Evolutionary conservation across 2,329 filamentous ascomycete genomes (phyloP).

Genomic region (Colletotrichum endophyticum): DNA sequence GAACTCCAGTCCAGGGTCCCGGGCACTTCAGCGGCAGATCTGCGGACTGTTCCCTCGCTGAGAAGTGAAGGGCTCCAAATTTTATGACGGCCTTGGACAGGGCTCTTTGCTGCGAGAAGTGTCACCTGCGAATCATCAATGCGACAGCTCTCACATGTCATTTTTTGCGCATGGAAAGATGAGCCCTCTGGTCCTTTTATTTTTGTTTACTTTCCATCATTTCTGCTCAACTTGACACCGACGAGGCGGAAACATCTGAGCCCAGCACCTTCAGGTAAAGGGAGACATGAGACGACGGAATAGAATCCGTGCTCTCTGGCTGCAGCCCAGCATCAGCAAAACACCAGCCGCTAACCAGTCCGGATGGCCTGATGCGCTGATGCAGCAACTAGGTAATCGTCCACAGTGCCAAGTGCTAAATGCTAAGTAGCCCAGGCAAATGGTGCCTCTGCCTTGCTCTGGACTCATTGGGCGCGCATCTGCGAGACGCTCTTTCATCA

Average conservation of each 20-base stretch:
- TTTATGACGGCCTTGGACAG: not conserved
- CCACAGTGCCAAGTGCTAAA: not conserved
- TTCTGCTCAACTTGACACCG: not conserved
- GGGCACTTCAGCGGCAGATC: constrained; percentile 12
- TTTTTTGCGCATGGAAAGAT: not conserved
- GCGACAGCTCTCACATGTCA: constrained; percentile 2
- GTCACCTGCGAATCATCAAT: not conserved
- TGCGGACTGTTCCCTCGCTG: not conserved
- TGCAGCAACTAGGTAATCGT: not conserved
- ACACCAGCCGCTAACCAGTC: not conserved
- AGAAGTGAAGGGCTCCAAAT: not conserved
- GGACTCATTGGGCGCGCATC: not conserved
- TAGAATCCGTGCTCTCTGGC: not conserved
- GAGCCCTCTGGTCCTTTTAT: not conserved
- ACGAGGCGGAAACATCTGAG: not conserved
- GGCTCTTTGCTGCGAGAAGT: not conserved
- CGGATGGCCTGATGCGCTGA: not conserved
- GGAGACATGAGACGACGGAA: constrained; percentile 19
- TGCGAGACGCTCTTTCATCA: constrained; percentile 1
- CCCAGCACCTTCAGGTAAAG: not conserved
- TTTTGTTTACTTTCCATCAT: not conserved
- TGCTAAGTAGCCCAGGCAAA: not conserved
- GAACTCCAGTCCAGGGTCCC: constrained; percentile 5
- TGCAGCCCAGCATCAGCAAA: not conserved
- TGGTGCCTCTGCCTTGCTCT: not conserved